Evolutionary conservation across 2,329 filamentous ascomycete genomes (phyloP).

Genomic region (Nakataea oryzae): DNA sequence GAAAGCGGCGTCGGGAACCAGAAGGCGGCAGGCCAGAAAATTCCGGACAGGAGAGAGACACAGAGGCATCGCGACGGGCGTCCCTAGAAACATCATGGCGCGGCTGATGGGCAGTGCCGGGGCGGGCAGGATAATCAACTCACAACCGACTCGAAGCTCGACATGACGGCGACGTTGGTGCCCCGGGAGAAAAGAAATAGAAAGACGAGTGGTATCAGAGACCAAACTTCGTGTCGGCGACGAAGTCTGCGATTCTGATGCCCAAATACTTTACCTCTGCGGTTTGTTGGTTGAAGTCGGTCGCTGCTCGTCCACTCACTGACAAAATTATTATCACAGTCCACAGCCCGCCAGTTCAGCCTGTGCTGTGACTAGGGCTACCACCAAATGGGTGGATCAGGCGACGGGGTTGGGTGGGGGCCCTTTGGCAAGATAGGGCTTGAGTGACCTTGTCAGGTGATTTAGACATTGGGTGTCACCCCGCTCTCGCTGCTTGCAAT

Average conservation of each 20-base stretch:
- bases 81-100: background rate
- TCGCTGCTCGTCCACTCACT: conserved; percentile 3
- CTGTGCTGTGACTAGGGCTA: conserved; percentile 2
- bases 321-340: conserved; percentile 3
- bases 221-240: conserved; percentile 13
- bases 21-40: background rate
- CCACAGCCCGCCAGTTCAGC: background rate
- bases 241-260: conserved; percentile 10
- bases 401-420: background rate
- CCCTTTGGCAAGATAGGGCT: conserved; percentile 4
- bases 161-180: conserved; percentile 37
- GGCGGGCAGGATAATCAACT: conserved; percentile 29
- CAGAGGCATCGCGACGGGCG: conserved; percentile 5
- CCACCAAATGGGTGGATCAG: background rate
- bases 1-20: background rate
- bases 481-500: background rate
- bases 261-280: conserved; percentile 3
- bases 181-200: background rate
- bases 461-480: background rate
- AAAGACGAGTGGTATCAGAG: conserved; percentile 7
- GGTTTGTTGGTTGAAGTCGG: conserved; percentile 6
- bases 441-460: conserved; percentile 3
- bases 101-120: background rate
- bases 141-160: conserved; percentile 61
- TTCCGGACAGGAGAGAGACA: background rate